These are phyloP conservation scores for Lojkania enalia DNA, from an alignment of 2,329 filamentous ascomycete genomes.

Conservation along the genomic window DNA sequence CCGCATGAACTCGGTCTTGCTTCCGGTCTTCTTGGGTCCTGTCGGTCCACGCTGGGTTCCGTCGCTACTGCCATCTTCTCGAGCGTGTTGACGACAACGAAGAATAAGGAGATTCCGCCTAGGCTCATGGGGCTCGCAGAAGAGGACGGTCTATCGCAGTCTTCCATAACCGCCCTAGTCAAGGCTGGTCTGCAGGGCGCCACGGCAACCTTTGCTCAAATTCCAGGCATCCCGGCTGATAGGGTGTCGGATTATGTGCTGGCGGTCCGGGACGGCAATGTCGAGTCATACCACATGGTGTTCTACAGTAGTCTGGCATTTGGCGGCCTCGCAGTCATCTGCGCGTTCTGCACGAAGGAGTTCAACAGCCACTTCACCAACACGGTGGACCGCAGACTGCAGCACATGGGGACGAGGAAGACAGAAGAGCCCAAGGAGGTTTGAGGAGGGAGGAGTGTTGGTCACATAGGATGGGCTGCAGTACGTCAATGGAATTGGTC, in stretches of 20 bases:
- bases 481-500: too few species aligned
- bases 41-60: conserved; percentile 18
- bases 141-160: conserved; percentile 10
- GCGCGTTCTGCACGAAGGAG: conserved; percentile 18
- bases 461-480: too few species aligned
- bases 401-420: conserved; percentile 4
- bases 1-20: conserved; percentile 20
- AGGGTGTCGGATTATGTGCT: conserved; percentile 11
- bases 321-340: conserved; percentile 20
- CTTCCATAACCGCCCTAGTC: conserved; percentile 11
- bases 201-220: conserved; percentile 13
- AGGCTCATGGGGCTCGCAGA: conserved; percentile 8
- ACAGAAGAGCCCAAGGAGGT: neutral
- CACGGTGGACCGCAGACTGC: conserved; percentile 15
- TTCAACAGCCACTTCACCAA: conserved; percentile 22
- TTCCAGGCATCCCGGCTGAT: conserved; percentile 13
- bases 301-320: conserved; percentile 22
- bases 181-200: conserved; percentile 16
- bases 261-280: conserved; percentile 20
- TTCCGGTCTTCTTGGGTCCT: conserved; percentile 18
- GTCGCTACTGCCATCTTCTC: conserved; percentile 21
- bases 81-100: conserved; percentile 17
- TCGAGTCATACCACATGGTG: conserved; percentile 20
- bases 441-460: neutral
- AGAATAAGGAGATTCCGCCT: conserved; percentile 14